Evolutionary conservation across 2,329 filamentous ascomycete species (phyloP).

Genomic region (Xylariaceae sp.): DNA sequence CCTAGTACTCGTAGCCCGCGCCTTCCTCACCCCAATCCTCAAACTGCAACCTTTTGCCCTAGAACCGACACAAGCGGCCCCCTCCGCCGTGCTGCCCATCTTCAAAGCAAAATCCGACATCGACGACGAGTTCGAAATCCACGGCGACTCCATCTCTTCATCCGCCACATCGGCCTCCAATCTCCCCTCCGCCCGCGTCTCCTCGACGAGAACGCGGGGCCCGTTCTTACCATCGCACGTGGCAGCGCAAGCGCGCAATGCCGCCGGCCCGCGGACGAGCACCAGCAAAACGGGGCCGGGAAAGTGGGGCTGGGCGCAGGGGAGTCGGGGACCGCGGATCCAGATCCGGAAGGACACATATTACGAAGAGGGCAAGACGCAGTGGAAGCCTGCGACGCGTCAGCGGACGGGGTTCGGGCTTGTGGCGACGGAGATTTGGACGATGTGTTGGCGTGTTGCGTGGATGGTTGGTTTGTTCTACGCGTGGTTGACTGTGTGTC

Average conservation of each 20-base stretch:
- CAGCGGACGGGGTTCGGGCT: conserved; percentile 38
- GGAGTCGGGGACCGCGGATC: conserved; percentile 44
- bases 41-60: conserved; percentile 51
- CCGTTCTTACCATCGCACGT: conserved; percentile 24
- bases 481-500: conserved; percentile 56
- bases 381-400: conserved; percentile 28
- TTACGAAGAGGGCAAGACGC: conserved; percentile 35
- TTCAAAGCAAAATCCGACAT: conserved; percentile 52
- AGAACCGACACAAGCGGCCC: conserved; percentile 34
- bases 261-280: too few relatives aligned
- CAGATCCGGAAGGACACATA: conserved; percentile 45
- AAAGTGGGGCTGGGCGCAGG: conserved; percentile 43
- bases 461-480: conserved; percentile 62
- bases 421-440: conserved; percentile 56
- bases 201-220: conserved; percentile 28
- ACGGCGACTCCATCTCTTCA: conserved; percentile 23
- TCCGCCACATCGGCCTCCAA: conserved; percentile 35
- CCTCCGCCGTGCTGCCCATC: conserved; percentile 38
- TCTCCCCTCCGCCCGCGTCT: conserved; percentile 29
- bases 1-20: conserved; percentile 46
- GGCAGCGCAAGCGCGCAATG: conserved; percentile 18
- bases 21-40: conserved; percentile 52
- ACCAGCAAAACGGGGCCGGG: conserved; percentile 22
- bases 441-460: conserved; percentile 56
- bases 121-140: conserved; percentile 32